Conservation (phyloP, 345 rosid species). For the Ceriops decandra region DNA sequence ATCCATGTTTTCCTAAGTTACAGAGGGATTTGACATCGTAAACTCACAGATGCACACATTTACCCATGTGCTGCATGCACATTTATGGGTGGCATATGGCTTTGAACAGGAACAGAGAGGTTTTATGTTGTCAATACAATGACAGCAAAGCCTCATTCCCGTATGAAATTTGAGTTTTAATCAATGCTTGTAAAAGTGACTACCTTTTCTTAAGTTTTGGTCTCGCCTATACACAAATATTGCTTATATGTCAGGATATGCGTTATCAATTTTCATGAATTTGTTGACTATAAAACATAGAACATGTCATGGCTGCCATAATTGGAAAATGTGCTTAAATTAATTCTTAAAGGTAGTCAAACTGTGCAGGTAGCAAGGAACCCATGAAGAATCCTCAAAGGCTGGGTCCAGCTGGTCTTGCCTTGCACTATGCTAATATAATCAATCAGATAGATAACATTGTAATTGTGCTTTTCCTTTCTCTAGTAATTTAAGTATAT, state of each 20-base stretch:
- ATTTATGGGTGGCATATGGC: too few species aligned
- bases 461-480: conserved; percentile 40
- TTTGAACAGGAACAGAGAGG: too few species aligned
- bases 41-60: too few species aligned
- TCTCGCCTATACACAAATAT: background rate
- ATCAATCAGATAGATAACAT: conserved; percentile 73
- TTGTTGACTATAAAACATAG: background rate
- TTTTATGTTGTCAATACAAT: too few species aligned
- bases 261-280: background rate
- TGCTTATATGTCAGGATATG: background rate
- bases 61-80: too few species aligned
- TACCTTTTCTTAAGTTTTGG: background rate
- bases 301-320: background rate
- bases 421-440: conserved; percentile 78
- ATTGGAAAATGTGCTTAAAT: background rate
- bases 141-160: too few species aligned
- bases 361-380: conserved; percentile 30
- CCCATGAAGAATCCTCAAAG: conserved; percentile 32
- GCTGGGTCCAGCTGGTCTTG: conserved; percentile 83
- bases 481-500: background rate
- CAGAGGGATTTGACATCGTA: too few species aligned
- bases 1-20: too few species aligned
- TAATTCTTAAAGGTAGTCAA: conserved; percentile 1
- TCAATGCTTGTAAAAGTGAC: too few species aligned
- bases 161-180: too few species aligned